Base-by-base conservation (phyloP, 2,329 filamentous ascomycete genomes). In the Xylariaceae sp. region DNA sequence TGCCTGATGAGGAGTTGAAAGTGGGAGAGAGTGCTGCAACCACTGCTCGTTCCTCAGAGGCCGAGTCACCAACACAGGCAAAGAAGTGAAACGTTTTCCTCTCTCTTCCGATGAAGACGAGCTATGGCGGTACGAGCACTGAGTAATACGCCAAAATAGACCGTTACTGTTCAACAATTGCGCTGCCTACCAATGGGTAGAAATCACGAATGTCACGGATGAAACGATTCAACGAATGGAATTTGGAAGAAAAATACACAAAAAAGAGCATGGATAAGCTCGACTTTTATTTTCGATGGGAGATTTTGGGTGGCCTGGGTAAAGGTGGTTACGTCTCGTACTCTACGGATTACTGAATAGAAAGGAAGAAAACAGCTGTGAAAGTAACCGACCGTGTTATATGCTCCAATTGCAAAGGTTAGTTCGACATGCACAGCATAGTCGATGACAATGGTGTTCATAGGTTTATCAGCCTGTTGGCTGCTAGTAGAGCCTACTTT, bases 11-110 rank as follows among this genome's bases (percentile, higher is more conserved):
- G 51, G 83, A 84, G 68, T 72, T 87, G 49, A 77, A 78, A 55
- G 82, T 87, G 34, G 84, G 84, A 1, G 83, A 87, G 74, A 86
- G 83, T 62, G 84, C 84, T 0, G 81, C 82, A 1, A 85, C 81
- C 65, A 72, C 75, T 0, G 75, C 75, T 0, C 57, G 76, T 50
- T 53, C 53, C 11, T 23, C 55, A 11, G 58, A 51, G 4, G 4
- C 18, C 4, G 5, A 23, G 4, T 8, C 13, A 47, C 6, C 44
- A 48, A 17, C 23, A 2, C 50, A 49, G 6, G 55, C 51, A 6
- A 44, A 48, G 44, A 62, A 58, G 13, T 58, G 42, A 51, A 34
- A 7, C 17, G 2, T 18, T 7, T 49, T 15, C 42, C 3, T 37
- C 7, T 34, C 48, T 15, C 4, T 5, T 10, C 35, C 23, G 17